phyloP scores from a whole-genome alignment of 2,329 filamentous ascomycete species.

The Colletotrichum siamense region DNA sequence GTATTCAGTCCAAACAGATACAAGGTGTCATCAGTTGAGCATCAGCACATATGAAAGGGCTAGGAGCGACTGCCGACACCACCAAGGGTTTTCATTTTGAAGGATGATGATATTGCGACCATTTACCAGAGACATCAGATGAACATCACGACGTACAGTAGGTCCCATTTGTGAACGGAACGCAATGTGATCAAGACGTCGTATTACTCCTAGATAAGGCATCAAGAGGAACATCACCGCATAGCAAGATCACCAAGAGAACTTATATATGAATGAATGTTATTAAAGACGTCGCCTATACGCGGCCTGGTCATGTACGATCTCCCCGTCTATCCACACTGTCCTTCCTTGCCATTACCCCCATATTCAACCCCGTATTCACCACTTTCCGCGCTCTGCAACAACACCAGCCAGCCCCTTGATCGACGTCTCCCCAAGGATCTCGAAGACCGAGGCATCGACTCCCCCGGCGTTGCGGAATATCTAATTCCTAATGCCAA shows the following conservation, averaged over 20 bases:
- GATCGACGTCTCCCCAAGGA: slow-evolving; percentile 15
- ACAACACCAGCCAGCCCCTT: neutral
- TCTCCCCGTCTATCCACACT: neutral
- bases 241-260: neutral
- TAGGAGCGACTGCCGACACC: too few species aligned
- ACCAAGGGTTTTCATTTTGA: neutral
- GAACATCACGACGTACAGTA: neutral
- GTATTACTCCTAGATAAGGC: neutral
- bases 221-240: neutral
- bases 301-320: neutral
- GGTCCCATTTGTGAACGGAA: neutral
- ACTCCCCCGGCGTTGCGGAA: slow-evolving; percentile 21
- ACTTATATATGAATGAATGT: neutral
- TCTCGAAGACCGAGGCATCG: slow-evolving; percentile 19
- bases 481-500: slow-evolving; percentile 30
- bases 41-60: neutral
- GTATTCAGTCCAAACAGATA: neutral
- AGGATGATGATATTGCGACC: neutral
- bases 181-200: neutral
- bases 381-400: slow-evolving; percentile 5
- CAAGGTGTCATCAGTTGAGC: neutral
- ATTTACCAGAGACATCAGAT: neutral
- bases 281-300: neutral
- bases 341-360: neutral
- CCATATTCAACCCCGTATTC: neutral